phyloP scores from a whole-genome alignment of 2,329 filamentous ascomycete species.

The Fusarium brevicatenulatum region DNA sequence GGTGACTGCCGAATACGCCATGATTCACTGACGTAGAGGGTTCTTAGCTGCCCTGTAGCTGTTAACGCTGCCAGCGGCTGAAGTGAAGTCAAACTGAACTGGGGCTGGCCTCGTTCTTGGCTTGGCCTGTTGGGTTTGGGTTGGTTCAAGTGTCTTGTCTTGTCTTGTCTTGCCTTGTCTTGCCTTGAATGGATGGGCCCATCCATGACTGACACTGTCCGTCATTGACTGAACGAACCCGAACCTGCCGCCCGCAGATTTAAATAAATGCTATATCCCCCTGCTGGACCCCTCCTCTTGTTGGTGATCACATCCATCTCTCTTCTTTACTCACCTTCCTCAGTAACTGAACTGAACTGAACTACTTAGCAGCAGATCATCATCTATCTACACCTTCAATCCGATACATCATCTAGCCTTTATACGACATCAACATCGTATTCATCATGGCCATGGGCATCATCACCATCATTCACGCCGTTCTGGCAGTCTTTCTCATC shows the following conservation, averaged over 20 bases:
- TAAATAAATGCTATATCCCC: conserved; percentile 40
- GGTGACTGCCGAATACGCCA: conserved; percentile 32
- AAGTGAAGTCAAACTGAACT: not conserved
- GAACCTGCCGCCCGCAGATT: conserved; percentile 19
- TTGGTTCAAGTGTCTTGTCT: not conserved
- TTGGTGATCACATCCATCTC: not conserved
- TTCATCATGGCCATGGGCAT: conserved; percentile 63
- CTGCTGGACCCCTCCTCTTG: conserved; percentile 4
- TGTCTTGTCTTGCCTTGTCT: conserved; percentile 7
- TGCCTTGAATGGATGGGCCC: conserved; percentile 10
- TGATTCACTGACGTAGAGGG: conserved; percentile 32
- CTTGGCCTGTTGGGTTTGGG: not conserved
- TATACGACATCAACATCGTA: not conserved
- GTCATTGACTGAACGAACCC: conserved; percentile 17
- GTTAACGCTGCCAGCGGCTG: not conserved
- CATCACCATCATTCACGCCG: conserved; percentile 70
- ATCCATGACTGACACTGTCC: conserved; percentile 24
- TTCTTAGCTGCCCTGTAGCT: not conserved
- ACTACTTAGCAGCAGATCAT: not conserved
- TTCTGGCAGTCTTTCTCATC: conserved; percentile 74
- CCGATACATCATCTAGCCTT: not conserved
- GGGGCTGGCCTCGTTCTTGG: conserved; percentile 24
- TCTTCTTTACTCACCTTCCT: not conserved
- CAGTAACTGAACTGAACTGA: not conserved
- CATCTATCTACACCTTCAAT: not conserved